Conservation (phyloP, 1,139 yeast species). For the Lodderomyces pseudojiufengensis region DNA sequence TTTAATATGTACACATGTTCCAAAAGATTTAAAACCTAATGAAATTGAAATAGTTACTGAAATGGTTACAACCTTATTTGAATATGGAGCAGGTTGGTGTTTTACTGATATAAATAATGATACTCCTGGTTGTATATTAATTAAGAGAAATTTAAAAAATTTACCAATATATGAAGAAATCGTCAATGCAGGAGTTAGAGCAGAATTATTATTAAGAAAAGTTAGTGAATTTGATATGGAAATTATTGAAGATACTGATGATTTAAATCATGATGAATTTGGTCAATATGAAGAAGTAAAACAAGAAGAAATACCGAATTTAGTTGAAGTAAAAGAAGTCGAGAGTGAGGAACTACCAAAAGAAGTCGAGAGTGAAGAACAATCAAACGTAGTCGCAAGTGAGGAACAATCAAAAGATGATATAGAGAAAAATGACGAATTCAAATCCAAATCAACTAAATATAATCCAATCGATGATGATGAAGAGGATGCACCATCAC, state of each 20-base stretch:
- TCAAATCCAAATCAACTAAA: too few species aligned
- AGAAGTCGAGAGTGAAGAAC: slow-evolving; percentile 13
- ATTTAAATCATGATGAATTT: slow-evolving; percentile 19
- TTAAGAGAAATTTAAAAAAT: slow-evolving; percentile 44
- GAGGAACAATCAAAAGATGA: slow-evolving; percentile 7
- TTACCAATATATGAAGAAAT: slow-evolving; percentile 47
- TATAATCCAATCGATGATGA: too few species aligned
- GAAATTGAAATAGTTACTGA: slow-evolving; percentile 47
- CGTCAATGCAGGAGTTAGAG: slow-evolving; percentile 86
- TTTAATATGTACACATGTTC: slow-evolving; percentile 52
- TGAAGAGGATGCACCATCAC: slow-evolving; percentile 51
- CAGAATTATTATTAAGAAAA: slow-evolving; percentile 76
- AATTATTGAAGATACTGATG: slow-evolving; percentile 31
- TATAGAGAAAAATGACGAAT: too few species aligned
- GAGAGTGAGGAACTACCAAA: slow-evolving; percentile 12
- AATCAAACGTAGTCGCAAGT: slow-evolving; percentile 10
- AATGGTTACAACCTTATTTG: slow-evolving; percentile 64
- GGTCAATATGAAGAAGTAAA: slow-evolving; percentile 12
- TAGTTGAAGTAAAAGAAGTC: slow-evolving; percentile 14
- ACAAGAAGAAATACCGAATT: slow-evolving; percentile 12
- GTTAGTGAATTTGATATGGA: slow-evolving; percentile 58
- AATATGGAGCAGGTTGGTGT: slow-evolving; percentile 93
- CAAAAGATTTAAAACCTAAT: slow-evolving; percentile 36
- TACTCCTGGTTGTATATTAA: slow-evolving; percentile 73
- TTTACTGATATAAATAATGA: slow-evolving; percentile 60